Evolutionary conservation across 78 protist species (phyloP).

Genomic region (Dictyostelium capitatum): DNA sequence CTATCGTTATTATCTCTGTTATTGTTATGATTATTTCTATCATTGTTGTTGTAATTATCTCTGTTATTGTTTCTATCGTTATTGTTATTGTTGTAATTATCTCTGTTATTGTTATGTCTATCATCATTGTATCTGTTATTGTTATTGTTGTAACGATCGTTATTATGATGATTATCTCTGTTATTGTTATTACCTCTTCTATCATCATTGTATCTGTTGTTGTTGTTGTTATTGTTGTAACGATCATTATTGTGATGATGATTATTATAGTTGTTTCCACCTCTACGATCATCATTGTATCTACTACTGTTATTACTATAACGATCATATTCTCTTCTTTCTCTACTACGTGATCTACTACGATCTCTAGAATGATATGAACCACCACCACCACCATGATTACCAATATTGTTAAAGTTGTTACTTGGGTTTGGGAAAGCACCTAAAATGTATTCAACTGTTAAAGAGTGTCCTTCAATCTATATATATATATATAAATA

Average conservation of each 20-base stretch:
- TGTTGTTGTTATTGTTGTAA: not conserved
- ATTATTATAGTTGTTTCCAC: not conserved
- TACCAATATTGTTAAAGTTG: not conserved
- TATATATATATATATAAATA: too few relatives aligned
- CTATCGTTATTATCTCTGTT: not conserved
- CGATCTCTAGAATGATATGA: not conserved
- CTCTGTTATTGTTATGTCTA: not conserved
- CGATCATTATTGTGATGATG: not conserved
- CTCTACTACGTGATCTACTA: not conserved
- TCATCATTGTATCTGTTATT: not conserved
- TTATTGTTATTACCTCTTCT: not conserved
- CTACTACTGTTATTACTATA: not conserved
- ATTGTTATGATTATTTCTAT: not conserved
- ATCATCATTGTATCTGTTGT: not conserved
- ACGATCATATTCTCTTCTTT: conserved; percentile 5
- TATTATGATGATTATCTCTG: not conserved
- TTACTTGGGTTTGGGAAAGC: not conserved
- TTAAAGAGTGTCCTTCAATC: not conserved
- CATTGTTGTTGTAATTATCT: too few relatives aligned
- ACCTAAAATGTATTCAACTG: conserved; percentile 14
- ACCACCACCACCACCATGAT: not conserved
- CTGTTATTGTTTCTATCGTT: not conserved
- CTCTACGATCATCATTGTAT: too few relatives aligned
- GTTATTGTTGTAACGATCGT: not conserved
- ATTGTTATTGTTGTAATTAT: not conserved